These are phyloP conservation scores for Wolfiporia cocos DNA, from an alignment of 1,284 basidiomycete species.

Conservation along the genomic window DNA sequence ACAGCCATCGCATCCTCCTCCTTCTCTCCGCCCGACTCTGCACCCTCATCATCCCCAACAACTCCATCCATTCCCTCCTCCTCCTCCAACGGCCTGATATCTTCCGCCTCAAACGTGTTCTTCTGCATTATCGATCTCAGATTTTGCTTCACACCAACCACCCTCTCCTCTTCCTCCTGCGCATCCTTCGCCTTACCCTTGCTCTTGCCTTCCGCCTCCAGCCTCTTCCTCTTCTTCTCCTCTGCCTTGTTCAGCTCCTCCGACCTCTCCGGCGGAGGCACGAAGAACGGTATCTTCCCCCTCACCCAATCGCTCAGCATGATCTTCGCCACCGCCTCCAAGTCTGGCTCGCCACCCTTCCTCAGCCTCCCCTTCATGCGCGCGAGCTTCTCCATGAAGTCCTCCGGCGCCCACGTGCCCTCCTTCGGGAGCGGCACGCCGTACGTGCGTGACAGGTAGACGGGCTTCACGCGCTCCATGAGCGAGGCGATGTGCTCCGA, in stretches of 20 bases:
- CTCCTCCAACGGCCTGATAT: slow-evolving; percentile 56
- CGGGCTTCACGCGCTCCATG: slow-evolving; percentile 85
- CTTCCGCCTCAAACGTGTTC: slow-evolving; percentile 75
- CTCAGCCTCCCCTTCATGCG: slow-evolving; percentile 89
- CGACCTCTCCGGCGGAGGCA: slow-evolving; percentile 70
- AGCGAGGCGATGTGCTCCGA: slow-evolving; percentile 91
- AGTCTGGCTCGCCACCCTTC: slow-evolving; percentile 93
- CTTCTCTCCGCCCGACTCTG: slow-evolving; percentile 24
- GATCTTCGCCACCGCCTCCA: slow-evolving; percentile 92
- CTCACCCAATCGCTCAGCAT: slow-evolving; percentile 97
- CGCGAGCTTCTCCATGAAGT: slow-evolving; percentile 83
- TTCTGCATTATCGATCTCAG: slow-evolving; percentile 78
- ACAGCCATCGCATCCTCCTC: slow-evolving; percentile 28
- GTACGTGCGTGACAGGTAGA: slow-evolving; percentile 93
- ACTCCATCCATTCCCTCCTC: slow-evolving; percentile 28
- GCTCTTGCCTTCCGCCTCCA: slow-evolving; percentile 16
- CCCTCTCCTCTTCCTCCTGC: slow-evolving; percentile 25
- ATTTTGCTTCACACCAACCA: slow-evolving; percentile 67
- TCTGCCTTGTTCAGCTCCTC: slow-evolving; percentile 63
- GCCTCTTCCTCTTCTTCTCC: slow-evolving; percentile 47
- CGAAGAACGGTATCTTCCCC: slow-evolving; percentile 90
- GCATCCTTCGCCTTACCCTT: slow-evolving; percentile 30
- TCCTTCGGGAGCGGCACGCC: slow-evolving; percentile 62
- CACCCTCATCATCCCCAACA: slow-evolving; percentile 21
- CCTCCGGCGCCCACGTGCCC: slow-evolving; percentile 68